Evolutionary conservation across 108 stramenopile genomes (phyloP), one percentile per base, ranked within the genome.

Genomic region (Skeletonema marinoi): DNA sequence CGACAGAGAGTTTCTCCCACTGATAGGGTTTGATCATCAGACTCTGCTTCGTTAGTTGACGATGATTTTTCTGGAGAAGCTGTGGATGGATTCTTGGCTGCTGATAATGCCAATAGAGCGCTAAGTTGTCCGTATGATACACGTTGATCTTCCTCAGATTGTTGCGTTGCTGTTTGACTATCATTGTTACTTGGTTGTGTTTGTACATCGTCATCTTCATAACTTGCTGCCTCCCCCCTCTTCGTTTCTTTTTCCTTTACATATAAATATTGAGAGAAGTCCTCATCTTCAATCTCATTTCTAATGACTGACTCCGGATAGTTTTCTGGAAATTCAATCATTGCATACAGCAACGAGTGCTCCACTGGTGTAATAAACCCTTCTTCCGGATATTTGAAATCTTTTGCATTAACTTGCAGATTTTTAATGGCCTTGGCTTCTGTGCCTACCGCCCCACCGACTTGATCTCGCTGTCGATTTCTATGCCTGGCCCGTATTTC

Each of bases 91-190:
- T 82, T 85, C 50, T 89, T 85, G 54, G 87, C 86, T 3, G 84
- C 88, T 17, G 88, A 76, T 19, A 87, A 56, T 32, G 86, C 86
- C 38, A 89, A 60, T 0, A 87, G 64, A n/a, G 88, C 88, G 14
- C 78, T 85, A 36, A 89, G 63, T 80, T 89, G 88, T 14, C 80
- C 81, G 60, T 89, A 89, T 13, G 88, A 89, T 48, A 85, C 86
- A 30, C 70, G 62, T n/a, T 48, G 29, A 44, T 80, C 84, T 32
- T 70, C 62, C 54, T 46, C 44, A 46, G 44, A 46, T 46, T 46
- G 44, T 46, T 46, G 44, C 0, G 17, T 51, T 51, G 54, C n/a
- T 9, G 54, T 56, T 56, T 56, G 21, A 56, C 21, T 19, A 25
- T 19, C 19, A 54, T 16, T 54, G 5, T 21, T 25, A 56, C 17